Conservation (phyloP, 192 early-diverging fungal genomes). For the Gaertneriomyces semiglobifer region DNA sequence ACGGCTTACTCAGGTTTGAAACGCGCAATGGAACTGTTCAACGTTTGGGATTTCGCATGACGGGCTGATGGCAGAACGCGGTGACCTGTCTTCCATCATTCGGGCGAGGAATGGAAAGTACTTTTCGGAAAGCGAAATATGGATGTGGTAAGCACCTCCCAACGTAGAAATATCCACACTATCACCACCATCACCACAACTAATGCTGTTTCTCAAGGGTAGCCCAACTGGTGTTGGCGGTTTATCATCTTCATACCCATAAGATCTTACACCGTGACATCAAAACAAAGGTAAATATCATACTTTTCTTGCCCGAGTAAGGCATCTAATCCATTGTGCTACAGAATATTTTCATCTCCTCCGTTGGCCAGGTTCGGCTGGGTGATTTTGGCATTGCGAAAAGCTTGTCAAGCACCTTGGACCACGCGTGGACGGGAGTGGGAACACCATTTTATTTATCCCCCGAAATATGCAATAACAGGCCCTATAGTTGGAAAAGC, state of each 20-base stretch:
- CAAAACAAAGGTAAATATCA: slow-evolving; percentile 16
- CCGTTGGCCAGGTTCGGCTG: not conserved
- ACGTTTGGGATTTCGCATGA: not conserved
- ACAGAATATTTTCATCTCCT: slow-evolving; percentile 25
- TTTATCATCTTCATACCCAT: slow-evolving; percentile 14
- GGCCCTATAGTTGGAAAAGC: slow-evolving; percentile 11
- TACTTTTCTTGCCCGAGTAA: not conserved
- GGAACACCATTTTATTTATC: slow-evolving; percentile 22
- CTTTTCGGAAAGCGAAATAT: slow-evolving; percentile 11
- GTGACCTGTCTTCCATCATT: slow-evolving; percentile 12
- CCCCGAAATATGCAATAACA: slow-evolving; percentile 10
- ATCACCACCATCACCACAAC: not conserved
- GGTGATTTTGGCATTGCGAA: slow-evolving; percentile 21
- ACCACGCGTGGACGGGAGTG: slow-evolving; percentile 9
- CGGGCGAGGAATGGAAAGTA: not conserved
- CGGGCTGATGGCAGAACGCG: not conserved
- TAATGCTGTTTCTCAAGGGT: slow-evolving; percentile 2
- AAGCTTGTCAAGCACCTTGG: not conserved
- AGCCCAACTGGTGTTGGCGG: slow-evolving; percentile 7
- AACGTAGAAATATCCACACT: not conserved
- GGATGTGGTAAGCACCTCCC: slow-evolving; percentile 9
- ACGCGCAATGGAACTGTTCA: not conserved
- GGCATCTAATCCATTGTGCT: not conserved
- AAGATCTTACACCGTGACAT: slow-evolving; percentile 19
- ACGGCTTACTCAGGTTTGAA: slow-evolving; percentile 5